Base-by-base conservation (phyloP, 805 yeast species). In the Cyberlindnera galapagoensis region DNA sequence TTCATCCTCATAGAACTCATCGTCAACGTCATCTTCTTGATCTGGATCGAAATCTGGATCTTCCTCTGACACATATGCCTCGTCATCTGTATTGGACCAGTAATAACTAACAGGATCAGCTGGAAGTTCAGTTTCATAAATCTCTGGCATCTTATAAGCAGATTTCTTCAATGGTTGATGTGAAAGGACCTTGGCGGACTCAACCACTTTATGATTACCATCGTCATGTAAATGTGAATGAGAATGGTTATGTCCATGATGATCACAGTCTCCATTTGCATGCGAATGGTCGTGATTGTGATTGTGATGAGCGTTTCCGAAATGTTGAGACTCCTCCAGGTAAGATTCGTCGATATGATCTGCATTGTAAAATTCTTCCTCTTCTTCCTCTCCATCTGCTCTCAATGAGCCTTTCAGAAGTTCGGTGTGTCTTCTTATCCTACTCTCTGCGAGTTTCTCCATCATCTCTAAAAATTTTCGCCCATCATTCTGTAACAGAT, bases 401-500 rank as follows among this genome's bases (percentile, higher is more conserved):
- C 51, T 42, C 11, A 48, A 54, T 5, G 33, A 24, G 21, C 44
- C 40, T 23, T 31, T 34, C 17, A 39, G 9, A 7, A 32, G 31
- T n/a, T 48, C 47, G 6, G 43, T 14, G 14, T 48, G 48, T 30
- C 54, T 47, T 27, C 43, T 53, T 55, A 62, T 46, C 13, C 74
- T 59, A 26, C 75, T 67, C 36, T 70, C 69, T 4, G 86, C 83
- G 27, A 83, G 62, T 33, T 75, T 69, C 53, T 85, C 94, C 74
- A 87, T 79, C 69, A 84, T 78, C 42, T 79, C 79, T 20, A 85
- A 69, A 42, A 86, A 83, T 25, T 76, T 72, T 41, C 71, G 69
- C n/a, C 94, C 95, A 40, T 81, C 84, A 49, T 78, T 79, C 44
- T 73, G 74, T 45, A 85, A 65, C 18, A 87, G 56, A 48, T 85